Evolutionary conservation across 352 stramenopile species (phyloP), one percentile per base, ranked within the genome.

Genomic region (Pythium rishiriense): DNA sequence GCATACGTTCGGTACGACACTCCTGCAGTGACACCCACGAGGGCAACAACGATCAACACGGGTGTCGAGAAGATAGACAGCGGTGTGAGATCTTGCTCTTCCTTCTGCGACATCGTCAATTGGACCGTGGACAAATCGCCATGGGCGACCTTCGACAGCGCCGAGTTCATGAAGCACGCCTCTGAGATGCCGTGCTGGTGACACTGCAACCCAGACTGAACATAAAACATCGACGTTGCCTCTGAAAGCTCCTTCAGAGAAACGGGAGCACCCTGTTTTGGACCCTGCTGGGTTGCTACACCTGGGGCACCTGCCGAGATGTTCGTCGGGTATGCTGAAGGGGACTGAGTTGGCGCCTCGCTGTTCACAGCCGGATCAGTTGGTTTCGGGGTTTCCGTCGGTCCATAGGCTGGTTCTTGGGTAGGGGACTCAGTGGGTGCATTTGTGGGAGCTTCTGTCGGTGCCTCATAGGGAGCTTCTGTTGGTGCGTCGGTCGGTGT

Each of bases 161-260:
- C 61, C 6, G 41, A 51, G 52, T 68, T 68, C 61, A 68, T 68
- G 22, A 68, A 54, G 46, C 61, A 68, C 10, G 61, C 49, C 10
- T 62, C 46, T 8, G 31, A 39, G 42, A 49, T 12, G 29, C 57
- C 58, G 31, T 59, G 48, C n/a, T 35, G 21, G 22, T 22, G 24
- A 21, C 59, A 66, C 31, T 39, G 29, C 39, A 52, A 14, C 37
- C 48, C 59, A 8, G 59, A 66, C n/a, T 66, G 24, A 3, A 66
- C 26, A 19, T 66, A 66, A 22, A 66, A 21, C 7, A 50, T 26
- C 41, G 59, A 66, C 22, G 50, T 26, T 4, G 48, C 25, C 48
- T 53, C 35, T 7, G 59, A 66, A 1, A 66, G 39, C 19, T 66
- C 39, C 21, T 59, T 52, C 24, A 66, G 39, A 12, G 25, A 54